These are phyloP conservation scores for Cryphonectria parasitica DNA, from an alignment of 2,329 filamentous ascomycete species.

Conservation along the genomic window DNA sequence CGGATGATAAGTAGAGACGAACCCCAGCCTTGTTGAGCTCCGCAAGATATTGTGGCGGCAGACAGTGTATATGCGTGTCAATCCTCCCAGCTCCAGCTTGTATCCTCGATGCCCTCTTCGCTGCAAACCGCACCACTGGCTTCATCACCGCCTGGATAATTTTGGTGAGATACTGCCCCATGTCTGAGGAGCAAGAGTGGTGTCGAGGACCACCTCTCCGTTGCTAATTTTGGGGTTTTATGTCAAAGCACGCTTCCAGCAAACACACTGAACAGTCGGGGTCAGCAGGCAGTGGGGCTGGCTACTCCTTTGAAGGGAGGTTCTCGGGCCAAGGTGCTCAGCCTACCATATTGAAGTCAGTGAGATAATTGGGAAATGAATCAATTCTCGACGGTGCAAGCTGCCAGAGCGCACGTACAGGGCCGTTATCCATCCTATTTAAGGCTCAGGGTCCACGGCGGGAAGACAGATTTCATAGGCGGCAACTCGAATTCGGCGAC, in stretches of 20 bases:
- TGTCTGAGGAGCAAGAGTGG: not conserved
- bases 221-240: not conserved
- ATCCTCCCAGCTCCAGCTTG: slow-evolving; percentile 35
- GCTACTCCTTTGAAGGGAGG: no score
- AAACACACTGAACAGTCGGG: not conserved
- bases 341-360: not conserved
- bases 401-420: not conserved
- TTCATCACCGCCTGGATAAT: slow-evolving; percentile 21
- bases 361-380: no score
- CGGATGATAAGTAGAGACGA: not conserved
- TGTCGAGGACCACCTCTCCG: not conserved
- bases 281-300: not conserved
- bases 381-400: not conserved
- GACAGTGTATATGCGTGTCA: slow-evolving; percentile 26
- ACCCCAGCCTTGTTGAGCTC: slow-evolving; percentile 24
- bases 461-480: not conserved
- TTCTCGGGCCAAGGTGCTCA: not conserved
- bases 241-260: not conserved
- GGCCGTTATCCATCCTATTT: not conserved
- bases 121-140: slow-evolving; percentile 15
- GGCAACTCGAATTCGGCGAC: slow-evolving; percentile 11
- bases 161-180: slow-evolving; percentile 18
- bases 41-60: slow-evolving; percentile 23
- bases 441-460: slow-evolving; percentile 3
- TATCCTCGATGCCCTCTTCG: slow-evolving; percentile 21